Base-by-base conservation (phyloP, 495 filamentous ascomycete species). In the Melanomma pulvis-pyrius region DNA sequence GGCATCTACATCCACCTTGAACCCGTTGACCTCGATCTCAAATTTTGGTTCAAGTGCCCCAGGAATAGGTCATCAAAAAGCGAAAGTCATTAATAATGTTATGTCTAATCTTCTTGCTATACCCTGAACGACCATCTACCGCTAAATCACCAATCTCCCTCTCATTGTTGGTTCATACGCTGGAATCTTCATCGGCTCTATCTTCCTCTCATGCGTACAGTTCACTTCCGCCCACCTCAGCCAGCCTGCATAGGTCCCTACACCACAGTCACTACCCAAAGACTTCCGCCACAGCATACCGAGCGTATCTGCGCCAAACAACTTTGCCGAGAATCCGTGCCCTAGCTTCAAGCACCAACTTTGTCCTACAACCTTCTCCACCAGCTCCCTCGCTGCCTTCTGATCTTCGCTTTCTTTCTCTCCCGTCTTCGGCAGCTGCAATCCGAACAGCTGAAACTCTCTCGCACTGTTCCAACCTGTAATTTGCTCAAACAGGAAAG, bases 331-430 rank as follows among this genome's bases (percentile, higher is more conserved):
- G 29, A 83, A 59, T 0, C 82, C 82, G 71, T 84, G 82, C 0
- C 80, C 82, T 15, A 86, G 68, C 74, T 85, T 85, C 62, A 84
- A 80, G 15, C 75, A 67, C 56, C 84, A 65, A 56, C 80, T 82
- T 22, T 65, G 75, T 63, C 83, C 81, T 0, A 86, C 81, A 53
- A 84, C 79, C 21, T 21, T 36, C 28, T 64, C 48, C 51, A 64
- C 61, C 15, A 64, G 19, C 52, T 64, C n/a, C 19, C 70, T 81
- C 78, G 34, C 82, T 68, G 1, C 81, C 80, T 54, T 73, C 73
- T 86, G 84, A 5, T 84, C 79, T n/a, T 63, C 72, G 44, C 63
- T 81, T 68, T 84, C 81, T 32, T 57, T 64, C 64, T 81, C 79
- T 12, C 79, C 82, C 1, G 56, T 63, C 62, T 69, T 70, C 7